These are phyloP conservation scores for Podospora pseudopauciseta DNA, from an alignment of 495 filamentous ascomycete species.

Conservation along the genomic window DNA sequence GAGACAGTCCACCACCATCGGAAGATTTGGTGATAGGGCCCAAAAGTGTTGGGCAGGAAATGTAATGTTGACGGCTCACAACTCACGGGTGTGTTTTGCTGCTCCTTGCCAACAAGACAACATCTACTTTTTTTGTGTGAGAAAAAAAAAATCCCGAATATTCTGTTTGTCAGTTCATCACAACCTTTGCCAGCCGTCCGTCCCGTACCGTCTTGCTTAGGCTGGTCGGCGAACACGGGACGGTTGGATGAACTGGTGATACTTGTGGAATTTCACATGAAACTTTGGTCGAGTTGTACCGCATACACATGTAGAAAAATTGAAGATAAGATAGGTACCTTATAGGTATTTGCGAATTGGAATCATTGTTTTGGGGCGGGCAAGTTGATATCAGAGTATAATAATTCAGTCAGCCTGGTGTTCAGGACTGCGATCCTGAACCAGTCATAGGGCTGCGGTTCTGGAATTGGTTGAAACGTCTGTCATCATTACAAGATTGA, in stretches of 20 bases:
- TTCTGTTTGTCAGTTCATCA: not conserved
- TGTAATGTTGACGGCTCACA: not conserved
- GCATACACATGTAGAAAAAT: not conserved
- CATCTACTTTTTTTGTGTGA: not conserved
- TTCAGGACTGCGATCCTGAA: slow-evolving; percentile 6
- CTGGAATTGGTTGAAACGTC: not conserved
- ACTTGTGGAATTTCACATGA: not conserved
- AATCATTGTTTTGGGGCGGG: not conserved
- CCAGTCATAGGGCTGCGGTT: not conserved
- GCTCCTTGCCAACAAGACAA: no score
- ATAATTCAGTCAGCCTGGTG: slow-evolving; percentile 6
- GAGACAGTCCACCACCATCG: not conserved
- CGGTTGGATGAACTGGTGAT: not conserved
- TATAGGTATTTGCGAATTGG: not conserved
- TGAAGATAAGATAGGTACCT: not conserved
- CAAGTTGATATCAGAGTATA: no score
- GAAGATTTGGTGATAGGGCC: not conserved
- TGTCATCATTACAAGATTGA: not conserved
- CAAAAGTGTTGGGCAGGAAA: not conserved
- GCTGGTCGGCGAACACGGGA: not conserved
- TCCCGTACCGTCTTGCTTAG: not conserved
- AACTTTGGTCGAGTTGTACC: not conserved
- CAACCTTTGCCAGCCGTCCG: not conserved
- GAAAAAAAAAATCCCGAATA: not conserved
- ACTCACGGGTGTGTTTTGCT: not conserved